Conservation (phyloP, 108 stramenopile species). For the Discostella pseudostelligera region DNA sequence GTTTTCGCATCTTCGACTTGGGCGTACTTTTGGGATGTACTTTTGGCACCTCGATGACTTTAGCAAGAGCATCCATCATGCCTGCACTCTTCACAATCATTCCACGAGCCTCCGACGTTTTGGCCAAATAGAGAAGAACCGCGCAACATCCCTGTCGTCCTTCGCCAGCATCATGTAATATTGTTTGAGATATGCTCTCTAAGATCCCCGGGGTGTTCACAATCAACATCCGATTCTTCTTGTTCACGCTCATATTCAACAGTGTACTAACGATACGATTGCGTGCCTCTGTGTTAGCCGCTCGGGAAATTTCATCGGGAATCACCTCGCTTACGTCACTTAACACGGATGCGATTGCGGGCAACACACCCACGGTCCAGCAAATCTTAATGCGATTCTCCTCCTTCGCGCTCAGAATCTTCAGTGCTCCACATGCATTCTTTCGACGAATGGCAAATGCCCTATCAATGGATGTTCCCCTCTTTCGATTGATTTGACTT, state of each 20-base stretch:
- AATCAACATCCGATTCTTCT: slow-evolving; percentile 69
- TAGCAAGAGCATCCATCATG: slow-evolving; percentile 54
- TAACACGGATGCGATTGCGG: slow-evolving; percentile 67
- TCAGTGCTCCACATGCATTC: slow-evolving; percentile 85
- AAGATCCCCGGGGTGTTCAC: slow-evolving; percentile 68
- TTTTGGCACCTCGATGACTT: slow-evolving; percentile 50
- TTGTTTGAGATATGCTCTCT: slow-evolving; percentile 47
- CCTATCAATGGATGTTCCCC: slow-evolving; percentile 39
- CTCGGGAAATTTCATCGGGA: slow-evolving; percentile 40
- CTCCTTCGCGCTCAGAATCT: slow-evolving; percentile 63
- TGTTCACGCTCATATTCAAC: slow-evolving; percentile 56
- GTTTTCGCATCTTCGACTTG: slow-evolving; percentile 4
- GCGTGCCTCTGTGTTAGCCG: slow-evolving; percentile 57
- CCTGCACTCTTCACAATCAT: slow-evolving; percentile 63
- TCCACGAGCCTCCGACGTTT: slow-evolving; percentile 60
- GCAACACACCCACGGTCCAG: slow-evolving; percentile 75
- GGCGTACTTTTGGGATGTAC: slow-evolving; percentile 1
- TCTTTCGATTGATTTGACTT: slow-evolving; percentile 43
- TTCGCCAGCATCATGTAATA: slow-evolving; percentile 54
- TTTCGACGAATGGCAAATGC: slow-evolving; percentile 75
- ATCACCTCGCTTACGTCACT: slow-evolving; percentile 33
- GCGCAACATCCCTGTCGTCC: slow-evolving; percentile 64
- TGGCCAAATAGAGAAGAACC: slow-evolving; percentile 60
- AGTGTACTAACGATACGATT: slow-evolving; percentile 60
- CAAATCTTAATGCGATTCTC: slow-evolving; percentile 63